Conservation (phyloP, 768 basidiomycete species). For the Amyloporia xantha region DNA sequence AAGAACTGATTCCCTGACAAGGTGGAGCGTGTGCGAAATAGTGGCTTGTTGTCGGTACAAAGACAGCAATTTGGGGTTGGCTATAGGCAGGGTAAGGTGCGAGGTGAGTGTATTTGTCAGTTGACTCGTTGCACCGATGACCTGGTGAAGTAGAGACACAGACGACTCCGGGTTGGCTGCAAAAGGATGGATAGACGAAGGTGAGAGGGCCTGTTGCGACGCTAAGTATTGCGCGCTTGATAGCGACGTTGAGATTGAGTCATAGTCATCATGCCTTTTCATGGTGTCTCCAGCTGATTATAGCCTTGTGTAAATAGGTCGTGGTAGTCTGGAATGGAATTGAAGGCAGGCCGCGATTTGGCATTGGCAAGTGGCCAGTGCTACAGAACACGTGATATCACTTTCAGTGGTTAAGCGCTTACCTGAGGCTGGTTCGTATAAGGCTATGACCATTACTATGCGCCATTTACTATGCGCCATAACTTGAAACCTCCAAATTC, state of each 20-base stretch:
- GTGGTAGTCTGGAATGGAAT: too few species aligned
- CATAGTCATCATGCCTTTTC: not conserved
- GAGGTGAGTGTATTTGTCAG: slow-evolving; percentile 47
- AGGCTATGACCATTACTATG: too few species aligned
- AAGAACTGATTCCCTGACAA: slow-evolving; percentile 33
- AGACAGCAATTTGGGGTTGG: slow-evolving; percentile 63
- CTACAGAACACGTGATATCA: too few species aligned
- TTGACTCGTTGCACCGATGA: slow-evolving; percentile 46
- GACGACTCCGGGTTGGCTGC: slow-evolving; percentile 18
- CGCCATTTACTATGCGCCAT: too few species aligned
- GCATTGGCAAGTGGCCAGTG: too few species aligned
- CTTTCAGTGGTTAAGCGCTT: too few species aligned
- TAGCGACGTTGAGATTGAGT: not conserved
- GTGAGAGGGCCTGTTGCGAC: slow-evolving; percentile 11
- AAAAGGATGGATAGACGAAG: slow-evolving; percentile 22
- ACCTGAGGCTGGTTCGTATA: too few species aligned
- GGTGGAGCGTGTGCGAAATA: slow-evolving; percentile 44
- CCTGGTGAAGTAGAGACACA: slow-evolving; percentile 37
- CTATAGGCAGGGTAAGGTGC: slow-evolving; percentile 43
- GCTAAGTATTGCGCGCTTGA: slow-evolving; percentile 14
- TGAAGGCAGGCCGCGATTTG: too few species aligned
- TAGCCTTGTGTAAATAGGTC: too few species aligned
- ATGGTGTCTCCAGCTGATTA: too few species aligned
- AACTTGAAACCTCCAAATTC: too few species aligned
- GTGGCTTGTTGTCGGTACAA: slow-evolving; percentile 57